These are phyloP conservation scores for Acmispon strigosus DNA, from an alignment of 306 rosid genomes.

Conservation along the genomic window DNA sequence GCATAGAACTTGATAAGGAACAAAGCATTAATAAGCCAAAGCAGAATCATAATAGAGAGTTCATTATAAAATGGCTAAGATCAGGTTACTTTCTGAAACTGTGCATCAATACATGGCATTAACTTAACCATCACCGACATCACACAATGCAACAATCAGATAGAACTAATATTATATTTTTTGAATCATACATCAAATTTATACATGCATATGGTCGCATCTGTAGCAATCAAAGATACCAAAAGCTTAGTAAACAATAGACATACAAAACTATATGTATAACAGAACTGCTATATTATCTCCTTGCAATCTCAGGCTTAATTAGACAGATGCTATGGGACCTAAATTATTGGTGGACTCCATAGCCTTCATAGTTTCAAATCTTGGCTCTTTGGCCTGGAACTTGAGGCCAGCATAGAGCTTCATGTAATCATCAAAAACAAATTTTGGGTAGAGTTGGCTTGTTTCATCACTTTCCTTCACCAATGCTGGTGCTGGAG, in stretches of 20 bases:
- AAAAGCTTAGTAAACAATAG: not conserved
- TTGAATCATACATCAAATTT: not conserved
- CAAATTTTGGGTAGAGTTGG: slow-evolving; percentile 62
- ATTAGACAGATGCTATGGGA: slow-evolving; percentile 44
- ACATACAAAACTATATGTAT: not conserved
- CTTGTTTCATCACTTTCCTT: slow-evolving; percentile 30
- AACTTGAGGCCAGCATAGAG: slow-evolving; percentile 66
- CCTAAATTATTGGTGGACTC: slow-evolving; percentile 27
- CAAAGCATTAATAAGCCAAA: slow-evolving; percentile 5
- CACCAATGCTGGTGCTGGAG: slow-evolving; percentile 58
- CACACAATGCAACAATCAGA: slow-evolving; percentile 3
- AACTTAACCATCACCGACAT: slow-evolving; percentile 17
- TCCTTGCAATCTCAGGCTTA: not conserved
- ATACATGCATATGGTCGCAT: not conserved
- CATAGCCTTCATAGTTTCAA: slow-evolving; percentile 74
- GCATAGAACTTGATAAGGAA: no score
- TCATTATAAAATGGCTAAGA: slow-evolving; percentile 10
- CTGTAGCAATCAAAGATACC: not conserved
- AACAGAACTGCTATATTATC: no score
- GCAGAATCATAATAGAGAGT: slow-evolving; percentile 6
- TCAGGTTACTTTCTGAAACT: slow-evolving; percentile 2
- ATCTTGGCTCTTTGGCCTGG: slow-evolving; percentile 80
- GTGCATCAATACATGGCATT: slow-evolving; percentile 4
- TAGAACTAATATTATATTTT: slow-evolving; percentile 5
- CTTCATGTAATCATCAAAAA: slow-evolving; percentile 90